Evolutionary conservation across 2,329 filamentous ascomycete genomes (phyloP).

Genomic region (Ophiostoma quercus): DNA sequence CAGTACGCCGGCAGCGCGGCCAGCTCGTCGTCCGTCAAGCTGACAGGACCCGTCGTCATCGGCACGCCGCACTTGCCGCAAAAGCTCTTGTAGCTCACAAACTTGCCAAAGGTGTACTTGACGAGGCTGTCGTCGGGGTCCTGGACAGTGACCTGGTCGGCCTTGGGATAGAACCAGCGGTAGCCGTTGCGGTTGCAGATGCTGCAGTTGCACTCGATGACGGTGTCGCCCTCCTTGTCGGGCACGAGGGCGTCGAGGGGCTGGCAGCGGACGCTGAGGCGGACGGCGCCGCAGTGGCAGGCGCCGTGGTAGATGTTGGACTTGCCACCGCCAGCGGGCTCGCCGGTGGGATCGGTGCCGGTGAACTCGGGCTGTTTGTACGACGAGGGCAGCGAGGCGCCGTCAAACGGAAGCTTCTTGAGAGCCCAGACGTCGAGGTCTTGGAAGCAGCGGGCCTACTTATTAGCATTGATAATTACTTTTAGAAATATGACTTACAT

Average conservation of each 20-base stretch:
- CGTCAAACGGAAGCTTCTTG: slow-evolving; percentile 37
- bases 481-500: slow-evolving; percentile 31
- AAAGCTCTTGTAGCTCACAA: slow-evolving; percentile 40
- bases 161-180: slow-evolving; percentile 43
- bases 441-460: slow-evolving; percentile 43
- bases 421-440: slow-evolving; percentile 41
- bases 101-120: slow-evolving; percentile 37
- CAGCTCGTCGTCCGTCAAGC: slow-evolving; percentile 36
- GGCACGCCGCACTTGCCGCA: slow-evolving; percentile 46
- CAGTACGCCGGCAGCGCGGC: slow-evolving; percentile 33
- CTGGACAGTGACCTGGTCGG: slow-evolving; percentile 39
- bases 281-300: slow-evolving; percentile 51
- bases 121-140: slow-evolving; percentile 40
- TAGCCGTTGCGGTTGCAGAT: slow-evolving; percentile 43
- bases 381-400: slow-evolving; percentile 32
- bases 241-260: slow-evolving; percentile 35
- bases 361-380: slow-evolving; percentile 38
- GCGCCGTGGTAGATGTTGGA: slow-evolving; percentile 44
- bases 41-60: slow-evolving; percentile 35
- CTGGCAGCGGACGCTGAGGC: slow-evolving; percentile 38
- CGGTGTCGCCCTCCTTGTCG: slow-evolving; percentile 25
- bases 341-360: slow-evolving; percentile 39
- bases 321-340: slow-evolving; percentile 33
- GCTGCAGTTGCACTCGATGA: slow-evolving; percentile 49
- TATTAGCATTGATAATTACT: not conserved